phyloP scores from a whole-genome alignment of 345 rosid genomes.

The Rhodamnia rubescens region DNA sequence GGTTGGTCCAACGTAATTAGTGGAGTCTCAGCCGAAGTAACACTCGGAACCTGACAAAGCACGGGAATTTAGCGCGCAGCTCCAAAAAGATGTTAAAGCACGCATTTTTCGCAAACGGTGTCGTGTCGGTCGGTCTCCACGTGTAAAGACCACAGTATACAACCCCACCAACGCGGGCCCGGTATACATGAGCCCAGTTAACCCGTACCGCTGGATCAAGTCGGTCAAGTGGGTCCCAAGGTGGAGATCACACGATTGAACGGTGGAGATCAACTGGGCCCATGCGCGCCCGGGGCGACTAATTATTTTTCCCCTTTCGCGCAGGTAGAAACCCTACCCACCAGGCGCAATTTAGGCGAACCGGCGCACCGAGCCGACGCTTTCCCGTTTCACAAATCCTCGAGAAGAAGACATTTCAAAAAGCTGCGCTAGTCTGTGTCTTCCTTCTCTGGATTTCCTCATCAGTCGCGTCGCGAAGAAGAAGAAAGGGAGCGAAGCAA shows the following conservation, averaged over 20 bases:
- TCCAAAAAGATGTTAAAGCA: background rate
- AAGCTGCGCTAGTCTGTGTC: background rate
- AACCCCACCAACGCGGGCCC: background rate
- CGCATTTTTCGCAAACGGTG: background rate
- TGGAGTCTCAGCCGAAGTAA: background rate
- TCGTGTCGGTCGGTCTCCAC: background rate
- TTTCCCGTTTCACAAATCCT: background rate
- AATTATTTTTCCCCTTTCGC: background rate
- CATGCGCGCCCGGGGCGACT: background rate
- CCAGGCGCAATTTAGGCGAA: background rate
- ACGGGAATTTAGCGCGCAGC: background rate
- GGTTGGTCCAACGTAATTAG: background rate
- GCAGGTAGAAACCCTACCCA: background rate
- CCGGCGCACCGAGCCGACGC: slow-evolving; percentile 4
- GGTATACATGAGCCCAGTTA: background rate
- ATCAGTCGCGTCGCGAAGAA: background rate
- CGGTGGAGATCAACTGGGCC: background rate
- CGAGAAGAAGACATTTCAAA: background rate
- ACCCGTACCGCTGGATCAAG: background rate
- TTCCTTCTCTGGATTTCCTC: background rate
- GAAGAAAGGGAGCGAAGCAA: background rate
- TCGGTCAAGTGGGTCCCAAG: background rate
- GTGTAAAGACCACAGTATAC: background rate
- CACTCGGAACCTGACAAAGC: background rate
- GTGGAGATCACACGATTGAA: background rate